Base-by-base conservation (phyloP, 2,329 filamentous ascomycete species). In the Capronia coronata region DNA sequence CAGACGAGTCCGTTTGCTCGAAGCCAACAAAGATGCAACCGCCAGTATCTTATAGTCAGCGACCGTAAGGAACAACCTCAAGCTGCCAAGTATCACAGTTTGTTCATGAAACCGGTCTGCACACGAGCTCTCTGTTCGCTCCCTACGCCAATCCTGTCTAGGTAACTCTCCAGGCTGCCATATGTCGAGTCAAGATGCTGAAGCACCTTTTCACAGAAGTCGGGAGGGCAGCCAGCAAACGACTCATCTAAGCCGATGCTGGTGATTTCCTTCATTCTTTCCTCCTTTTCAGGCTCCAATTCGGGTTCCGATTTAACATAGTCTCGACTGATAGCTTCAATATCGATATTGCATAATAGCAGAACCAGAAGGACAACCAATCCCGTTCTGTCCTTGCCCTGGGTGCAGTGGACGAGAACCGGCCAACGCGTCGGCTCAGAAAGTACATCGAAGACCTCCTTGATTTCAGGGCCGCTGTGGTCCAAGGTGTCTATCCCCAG, bases 321-420 rank as follows among this genome's bases (percentile, higher is more conserved):
- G 67, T 94, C 89, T 55, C 82, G 63, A 47, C 79, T 72, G 35
- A 94, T 81, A 1, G 80, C 83, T 32, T 55, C 47, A 4, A 54
- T 35, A n/a, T 58, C 64, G 13, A 61, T 67, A 6, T 67, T 68
- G 2, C 86, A 71, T 9, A 86, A 69, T 61, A 91, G 73, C 16
- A 94, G 69, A 0, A 84, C 67, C 2, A 94, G 70, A 34, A 84
- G 71, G 3, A 87, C 72, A 9, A 86, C 72, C 10, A 94, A 70
- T 0, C 89, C 89, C 1, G 81, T 89, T 1, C 89, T 78, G 63
- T 94, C 89, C 64, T 94, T 95, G 50, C 89, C 89, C 62, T 94
- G 87, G 0, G 88, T 93, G 66, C 89, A 95, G 66, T 94, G 87
- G 2, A 93, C 70, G 6, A 94, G 64, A 1, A 82, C 67, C 0